Evolutionary conservation across 495 filamentous ascomycete species (phyloP).

Genomic region (Tuber borchii): DNA sequence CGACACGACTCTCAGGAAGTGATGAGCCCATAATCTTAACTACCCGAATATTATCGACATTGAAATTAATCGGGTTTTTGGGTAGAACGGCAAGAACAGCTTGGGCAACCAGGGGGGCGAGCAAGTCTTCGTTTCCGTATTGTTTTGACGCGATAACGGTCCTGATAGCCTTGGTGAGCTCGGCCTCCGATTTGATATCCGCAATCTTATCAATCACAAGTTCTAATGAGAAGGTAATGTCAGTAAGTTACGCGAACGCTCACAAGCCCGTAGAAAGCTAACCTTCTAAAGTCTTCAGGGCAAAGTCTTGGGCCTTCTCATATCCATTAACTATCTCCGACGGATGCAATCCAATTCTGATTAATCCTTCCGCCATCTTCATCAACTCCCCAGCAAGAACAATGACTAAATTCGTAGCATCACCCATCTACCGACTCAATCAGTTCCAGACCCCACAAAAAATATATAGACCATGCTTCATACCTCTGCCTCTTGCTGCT

Average conservation of each 20-base stretch:
- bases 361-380: conserved; percentile 92
- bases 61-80: conserved; percentile 97
- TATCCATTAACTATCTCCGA: conserved; percentile 94
- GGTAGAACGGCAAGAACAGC: conserved; percentile 90
- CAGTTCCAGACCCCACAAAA: not conserved
- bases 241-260: conserved; percentile 5
- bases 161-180: conserved; percentile 89
- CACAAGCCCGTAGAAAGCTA: conserved; percentile 30
- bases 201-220: conserved; percentile 85
- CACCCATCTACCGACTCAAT: conserved; percentile 61
- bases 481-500: conserved; percentile 89
- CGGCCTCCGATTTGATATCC: conserved; percentile 66
- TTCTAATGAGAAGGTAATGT: conserved; percentile 47
- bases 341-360: conserved; percentile 92
- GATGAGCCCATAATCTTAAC: conserved; percentile 99
- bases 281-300: conserved; percentile 75
- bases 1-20: conserved; percentile 83
- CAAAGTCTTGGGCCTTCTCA: conserved; percentile 85
- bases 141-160: conserved; percentile 97
- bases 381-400: conserved; percentile 91
- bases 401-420: conserved; percentile 97
- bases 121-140: conserved; percentile 78
- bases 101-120: conserved; percentile 82
- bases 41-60: conserved; percentile 97
- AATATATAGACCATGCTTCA: conserved; percentile 4